Base-by-base conservation (phyloP, 164 flowering plant species). In the Hamamelis virginiana region DNA sequence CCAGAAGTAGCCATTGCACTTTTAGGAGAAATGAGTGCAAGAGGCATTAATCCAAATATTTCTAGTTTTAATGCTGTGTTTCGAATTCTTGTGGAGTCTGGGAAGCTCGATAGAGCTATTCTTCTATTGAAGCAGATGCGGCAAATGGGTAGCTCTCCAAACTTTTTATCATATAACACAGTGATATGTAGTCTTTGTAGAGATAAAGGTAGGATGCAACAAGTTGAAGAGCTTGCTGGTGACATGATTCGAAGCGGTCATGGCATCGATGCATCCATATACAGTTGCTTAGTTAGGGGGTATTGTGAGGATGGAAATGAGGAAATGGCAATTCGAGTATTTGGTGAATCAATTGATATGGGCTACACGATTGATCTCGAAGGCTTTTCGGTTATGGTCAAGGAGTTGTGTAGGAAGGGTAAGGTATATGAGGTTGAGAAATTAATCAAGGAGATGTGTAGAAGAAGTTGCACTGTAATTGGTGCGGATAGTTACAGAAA, bases 151-250 rank as follows among this genome's bases (percentile, higher is more conserved):
- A 71, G 78, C 59, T 21, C 58, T n/a, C 86, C 88, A 2, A 86
- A 84, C 62, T 86, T 78, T 69, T 5, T 83, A 52, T 83, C 90
- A 0, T 84, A 78, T 60, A 74, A 48, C 28, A 76, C 73, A 10
- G 81, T 83, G 55, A 77, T 86, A 59, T 71, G 63, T 59, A 64
- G 84, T 15, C 80, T 84, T 38, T 75, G 82, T 64, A 66, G 66
- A 41, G 60, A 64, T 44, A 60, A 62, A 65, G 84, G 84, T 45
- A 78, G 75, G 69, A 82, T 83, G 80, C 19, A 66, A 60, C 74
- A 78, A n/a, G 84, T 66, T 9, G 82, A 81, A 44, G 78, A 74
- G 59, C 80, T 86, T 68, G 77, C 84, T 19, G 69, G 47, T 12
- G 69, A 60, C 26, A 80, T 86, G 90, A 27, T 67, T 59, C 73